Base-by-base conservation (phyloP, 106 monocot genomes). In the Apostasia ramifera region DNA sequence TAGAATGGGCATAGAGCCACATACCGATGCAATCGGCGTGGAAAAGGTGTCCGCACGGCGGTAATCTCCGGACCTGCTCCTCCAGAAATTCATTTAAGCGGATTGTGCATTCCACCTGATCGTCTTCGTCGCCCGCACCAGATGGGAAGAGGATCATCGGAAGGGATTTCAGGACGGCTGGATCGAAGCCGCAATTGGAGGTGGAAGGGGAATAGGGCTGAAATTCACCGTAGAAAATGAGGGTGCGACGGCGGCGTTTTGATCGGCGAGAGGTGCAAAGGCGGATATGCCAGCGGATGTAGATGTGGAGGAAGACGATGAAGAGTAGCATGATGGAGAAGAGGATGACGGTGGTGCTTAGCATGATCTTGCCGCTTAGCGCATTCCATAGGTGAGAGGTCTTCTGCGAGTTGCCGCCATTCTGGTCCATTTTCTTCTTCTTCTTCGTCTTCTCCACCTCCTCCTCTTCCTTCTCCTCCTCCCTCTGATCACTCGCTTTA, bases 1-100 rank as follows among this genome's bases (percentile, higher is more conserved):
- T 80, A 60, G 55, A 53, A 57, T 84, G 80, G 40, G 70, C 70
- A 5, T 57, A 63, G 65, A 84, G 78, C 84, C 84, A 84, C 73
- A 71, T 78, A 53, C 81, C 84, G 50, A 84, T 74, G 70, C 84
- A 84, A 7, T 71, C 77, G 39, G 74, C 49, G 57, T 84, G 84
- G 67, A 84, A 84, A 5, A 69, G 44, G 72, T 84, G 84, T 1
- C 62, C 70, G 56, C 84, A 84, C 64, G 69, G 73, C 54, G 84
- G 80, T 15, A 84, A 70, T 1, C 40, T 55, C 26, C 84, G 75
- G 40, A 74, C 52, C 77, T 80, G 76, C 64, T 84, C 80, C 9
- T 73, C 80, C 58, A 74, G 77, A 74, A 84, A 67, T 70, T 76
- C 80, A 45, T 45, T 61, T 8, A 84, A 38, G 77, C 84, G 80